A percentile compares a stretch with the other conserved stretches of the same genome.
Evolutionary conservation across 2,329 filamentous ascomycete species (phyloP).

Genomic region (Macrophomina phaseolina): DNA sequence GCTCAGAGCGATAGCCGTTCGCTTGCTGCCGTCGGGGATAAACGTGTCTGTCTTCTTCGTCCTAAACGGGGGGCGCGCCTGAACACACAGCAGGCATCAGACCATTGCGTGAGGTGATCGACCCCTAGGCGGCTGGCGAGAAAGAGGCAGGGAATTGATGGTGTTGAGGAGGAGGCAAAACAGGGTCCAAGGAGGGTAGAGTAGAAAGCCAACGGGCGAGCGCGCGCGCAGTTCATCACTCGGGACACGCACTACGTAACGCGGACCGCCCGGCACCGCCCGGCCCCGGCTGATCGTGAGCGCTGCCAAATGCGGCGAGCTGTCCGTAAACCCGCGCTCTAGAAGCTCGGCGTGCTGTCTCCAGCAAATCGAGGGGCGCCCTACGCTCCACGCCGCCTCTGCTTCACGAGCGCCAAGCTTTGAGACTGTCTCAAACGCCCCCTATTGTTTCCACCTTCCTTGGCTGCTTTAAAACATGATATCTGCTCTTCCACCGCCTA

Average conservation of each 20-base stretch:
- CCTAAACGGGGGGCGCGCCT: background rate
- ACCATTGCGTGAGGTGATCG: background rate
- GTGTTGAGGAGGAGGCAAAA: background rate
- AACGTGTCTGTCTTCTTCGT: background rate
- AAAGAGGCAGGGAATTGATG: background rate
- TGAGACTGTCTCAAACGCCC: background rate
- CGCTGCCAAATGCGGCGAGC: background rate
- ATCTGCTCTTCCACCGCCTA: background rate
- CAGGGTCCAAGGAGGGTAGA: constrained; percentile 5
- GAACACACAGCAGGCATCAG: background rate
- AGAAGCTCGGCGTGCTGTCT: constrained; percentile 3
- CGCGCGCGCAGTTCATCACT: constrained; percentile 3
- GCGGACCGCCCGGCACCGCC: background rate
- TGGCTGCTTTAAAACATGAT: background rate
- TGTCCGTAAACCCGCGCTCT: background rate
- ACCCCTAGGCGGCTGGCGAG: background rate
- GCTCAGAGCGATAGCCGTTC: constrained; percentile 7
- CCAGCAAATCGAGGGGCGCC: constrained; percentile 6
- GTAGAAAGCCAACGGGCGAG: background rate
- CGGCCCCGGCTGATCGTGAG: background rate
- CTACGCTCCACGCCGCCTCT: background rate
- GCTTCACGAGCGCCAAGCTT: background rate
- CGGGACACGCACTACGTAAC: constrained; percentile 14
- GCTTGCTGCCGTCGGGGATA: background rate
- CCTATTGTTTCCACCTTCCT: background rate